A percentile compares a stretch with the other conserved stretches of the same genome.
Evolutionary conservation across 169 alveolate species (phyloP).

Genomic region (Hepatocystis sp.): DNA sequence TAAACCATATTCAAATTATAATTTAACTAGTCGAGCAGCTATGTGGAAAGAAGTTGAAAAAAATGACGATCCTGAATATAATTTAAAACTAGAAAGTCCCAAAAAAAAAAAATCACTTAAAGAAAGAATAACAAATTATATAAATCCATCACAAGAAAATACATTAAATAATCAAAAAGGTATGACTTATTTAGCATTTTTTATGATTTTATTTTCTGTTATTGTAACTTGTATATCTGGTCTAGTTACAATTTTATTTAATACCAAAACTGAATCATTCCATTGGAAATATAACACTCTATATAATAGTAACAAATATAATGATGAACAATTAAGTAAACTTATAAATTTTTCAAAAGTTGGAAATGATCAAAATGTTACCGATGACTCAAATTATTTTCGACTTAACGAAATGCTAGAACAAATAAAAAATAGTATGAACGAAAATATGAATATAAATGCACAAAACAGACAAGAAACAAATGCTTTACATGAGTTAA

Average conservation of each 20-base stretch:
- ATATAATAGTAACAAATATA: too few relatives aligned
- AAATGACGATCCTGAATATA: conserved; percentile 55
- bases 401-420: conserved; percentile 13
- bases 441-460: too few relatives aligned
- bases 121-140: conserved; percentile 5
- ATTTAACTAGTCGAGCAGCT: conserved; percentile 59
- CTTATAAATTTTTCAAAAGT: conserved; percentile 31
- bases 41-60: conserved; percentile 73
- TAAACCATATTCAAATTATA: background rate
- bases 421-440: conserved; percentile 26
- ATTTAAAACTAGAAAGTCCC: conserved; percentile 65
- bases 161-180: conserved; percentile 68
- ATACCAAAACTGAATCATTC: background rate
- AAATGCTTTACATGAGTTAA: conserved; percentile 4
- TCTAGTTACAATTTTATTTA: conserved; percentile 26
- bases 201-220: conserved; percentile 48
- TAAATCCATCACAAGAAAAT: conserved; percentile 23
- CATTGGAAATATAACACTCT: conserved; percentile 12
- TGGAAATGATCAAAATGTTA: conserved; percentile 26
- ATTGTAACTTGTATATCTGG: conserved; percentile 63
- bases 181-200: conserved; percentile 45
- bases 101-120: conserved; percentile 17
- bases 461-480: conserved; percentile 2
- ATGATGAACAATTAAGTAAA: conserved; percentile 40
- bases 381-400: background rate